A percentile compares a stretch with the other conserved stretches of the same genome.
Conservation (phyloP, 129 eudicot species). For the Flaveria trinervia region DNA sequence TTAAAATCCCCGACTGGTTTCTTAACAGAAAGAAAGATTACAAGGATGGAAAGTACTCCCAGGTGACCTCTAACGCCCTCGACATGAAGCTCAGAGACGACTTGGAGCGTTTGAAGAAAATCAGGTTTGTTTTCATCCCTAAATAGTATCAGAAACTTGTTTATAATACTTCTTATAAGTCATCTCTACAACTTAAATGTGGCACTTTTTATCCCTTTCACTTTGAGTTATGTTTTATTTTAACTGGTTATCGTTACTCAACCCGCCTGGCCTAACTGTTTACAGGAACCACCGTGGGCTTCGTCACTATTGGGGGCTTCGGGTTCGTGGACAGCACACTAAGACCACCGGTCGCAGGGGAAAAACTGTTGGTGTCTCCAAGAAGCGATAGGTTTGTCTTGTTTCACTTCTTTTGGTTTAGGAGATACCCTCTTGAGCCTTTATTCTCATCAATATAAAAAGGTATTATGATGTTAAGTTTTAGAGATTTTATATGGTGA, state of each 20-base stretch:
- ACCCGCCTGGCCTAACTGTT: neutral
- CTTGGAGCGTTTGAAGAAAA: slow-evolving; percentile 63
- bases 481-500: neutral
- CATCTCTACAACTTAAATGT: neutral
- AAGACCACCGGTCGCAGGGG: slow-evolving; percentile 68
- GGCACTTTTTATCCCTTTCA: neutral
- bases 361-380: slow-evolving; percentile 66
- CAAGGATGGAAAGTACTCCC: slow-evolving; percentile 62
- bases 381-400: slow-evolving; percentile 50
- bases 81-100: slow-evolving; percentile 70
- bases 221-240: neutral
- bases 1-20: slow-evolving; percentile 67
- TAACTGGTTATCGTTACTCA: neutral
- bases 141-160: too few relatives aligned
- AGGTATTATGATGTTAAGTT: neutral
- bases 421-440: neutral
- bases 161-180: neutral
- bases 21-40: slow-evolving; percentile 68
- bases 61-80: slow-evolving; percentile 57
- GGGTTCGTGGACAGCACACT: slow-evolving; percentile 67
- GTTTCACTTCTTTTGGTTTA: neutral
- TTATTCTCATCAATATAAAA: neutral
- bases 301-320: slow-evolving; percentile 72
- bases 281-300: slow-evolving; percentile 65
- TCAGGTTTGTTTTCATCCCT: slow-evolving; percentile 33